A percentile compares a stretch with the other conserved stretches of the same genome.
These are phyloP conservation scores for Hamamelis virginiana DNA, from an alignment of 164 flowering plant species.

Conservation along the genomic window DNA sequence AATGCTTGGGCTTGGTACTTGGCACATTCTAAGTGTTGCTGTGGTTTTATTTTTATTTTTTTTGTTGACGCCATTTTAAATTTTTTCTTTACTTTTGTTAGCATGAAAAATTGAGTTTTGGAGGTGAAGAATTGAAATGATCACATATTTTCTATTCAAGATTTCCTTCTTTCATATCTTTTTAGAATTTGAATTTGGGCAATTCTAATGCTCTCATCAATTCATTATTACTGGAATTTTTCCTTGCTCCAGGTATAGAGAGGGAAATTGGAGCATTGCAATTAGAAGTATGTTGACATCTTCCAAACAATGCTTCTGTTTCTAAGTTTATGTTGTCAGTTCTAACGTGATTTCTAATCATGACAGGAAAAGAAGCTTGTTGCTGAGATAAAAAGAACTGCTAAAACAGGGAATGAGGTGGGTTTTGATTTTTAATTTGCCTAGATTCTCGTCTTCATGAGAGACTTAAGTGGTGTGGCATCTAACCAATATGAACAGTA, in stretches of 20 bases:
- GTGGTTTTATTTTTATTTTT: background rate
- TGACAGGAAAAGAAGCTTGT: constrained; percentile 92
- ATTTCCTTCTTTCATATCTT: background rate
- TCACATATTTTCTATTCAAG: background rate
- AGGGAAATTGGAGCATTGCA: constrained; percentile 80
- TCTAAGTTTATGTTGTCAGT: background rate
- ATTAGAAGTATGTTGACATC: constrained; percentile 56
- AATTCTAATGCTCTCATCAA: background rate
- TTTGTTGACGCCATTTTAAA: background rate
- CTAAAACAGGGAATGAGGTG: constrained; percentile 96
- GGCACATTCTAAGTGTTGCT: background rate
- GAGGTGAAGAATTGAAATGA: background rate
- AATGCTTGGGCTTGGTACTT: too few species aligned
- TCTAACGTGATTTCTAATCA: constrained; percentile 10
- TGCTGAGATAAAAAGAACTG: constrained; percentile 89
- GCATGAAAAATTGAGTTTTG: background rate
- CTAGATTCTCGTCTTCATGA: background rate
- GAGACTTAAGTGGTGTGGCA: background rate
- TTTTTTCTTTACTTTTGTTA: background rate
- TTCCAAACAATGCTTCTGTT: background rate
- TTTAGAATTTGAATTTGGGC: background rate
- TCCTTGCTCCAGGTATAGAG: constrained; percentile 69
- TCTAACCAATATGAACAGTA: background rate
- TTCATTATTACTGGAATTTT: background rate
- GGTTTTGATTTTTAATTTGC: constrained; percentile 4